Conservation (phyloP, 2,329 filamentous ascomycete species). For the Curvularia sp. region DNA sequence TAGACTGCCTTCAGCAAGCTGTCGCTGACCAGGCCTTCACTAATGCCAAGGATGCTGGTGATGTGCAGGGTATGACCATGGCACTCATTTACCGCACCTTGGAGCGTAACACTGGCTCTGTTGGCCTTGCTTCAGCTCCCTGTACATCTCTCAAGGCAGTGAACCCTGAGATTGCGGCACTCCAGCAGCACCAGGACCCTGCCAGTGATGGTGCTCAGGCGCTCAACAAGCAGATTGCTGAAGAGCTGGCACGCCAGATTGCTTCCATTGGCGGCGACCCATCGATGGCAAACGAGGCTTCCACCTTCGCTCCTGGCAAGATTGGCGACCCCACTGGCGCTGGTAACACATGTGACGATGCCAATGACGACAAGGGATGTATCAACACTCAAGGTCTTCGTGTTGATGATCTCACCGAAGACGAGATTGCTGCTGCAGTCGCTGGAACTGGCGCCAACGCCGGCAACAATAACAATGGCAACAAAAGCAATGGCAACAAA, state of each 20-base stretch:
- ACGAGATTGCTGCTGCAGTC: conserved; percentile 60
- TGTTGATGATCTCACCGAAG: conserved; percentile 61
- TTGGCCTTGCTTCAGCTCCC: conserved; percentile 64
- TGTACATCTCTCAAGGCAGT: conserved; percentile 63
- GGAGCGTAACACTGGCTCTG: conserved; percentile 66
- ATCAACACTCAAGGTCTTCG: conserved; percentile 62
- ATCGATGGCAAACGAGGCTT: conserved; percentile 64
- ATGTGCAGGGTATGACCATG: conserved; percentile 62
- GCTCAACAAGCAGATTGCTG: conserved; percentile 67
- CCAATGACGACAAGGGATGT: conserved; percentile 59
- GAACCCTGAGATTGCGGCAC: conserved; percentile 70
- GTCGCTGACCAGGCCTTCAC: conserved; percentile 67
- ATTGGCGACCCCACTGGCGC: conserved; percentile 58
- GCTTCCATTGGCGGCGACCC: conserved; percentile 68
- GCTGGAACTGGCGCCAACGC: conserved; percentile 25
- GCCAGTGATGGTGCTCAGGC: conserved; percentile 64
- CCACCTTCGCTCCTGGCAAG: conserved; percentile 68
- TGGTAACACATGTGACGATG: conserved; percentile 62
- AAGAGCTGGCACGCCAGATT: conserved; percentile 67
- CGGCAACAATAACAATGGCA: conserved; percentile 18
- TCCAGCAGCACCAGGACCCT: conserved; percentile 72
- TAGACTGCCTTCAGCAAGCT: conserved; percentile 65
- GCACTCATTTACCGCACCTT: conserved; percentile 62
- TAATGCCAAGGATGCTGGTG: conserved; percentile 62
- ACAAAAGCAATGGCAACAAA: neutral